Evolutionary conservation across 768 basidiomycete species (phyloP).

Genomic region (Lactarius tabidus): DNA sequence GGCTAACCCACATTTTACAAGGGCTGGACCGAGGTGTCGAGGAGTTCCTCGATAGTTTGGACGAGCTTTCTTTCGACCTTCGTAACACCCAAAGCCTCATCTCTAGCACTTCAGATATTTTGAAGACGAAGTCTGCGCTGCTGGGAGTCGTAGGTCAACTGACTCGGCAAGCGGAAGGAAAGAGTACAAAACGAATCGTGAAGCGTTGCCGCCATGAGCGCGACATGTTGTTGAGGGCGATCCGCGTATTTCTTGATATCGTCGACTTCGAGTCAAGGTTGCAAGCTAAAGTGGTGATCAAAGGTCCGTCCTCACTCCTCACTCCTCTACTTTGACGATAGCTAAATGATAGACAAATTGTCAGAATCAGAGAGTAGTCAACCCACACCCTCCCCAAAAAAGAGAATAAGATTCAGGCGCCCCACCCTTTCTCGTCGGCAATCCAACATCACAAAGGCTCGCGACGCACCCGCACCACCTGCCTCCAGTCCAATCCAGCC

Average conservation of each 20-base stretch:
- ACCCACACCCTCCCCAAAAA: constrained; percentile 8
- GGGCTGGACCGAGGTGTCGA: constrained; percentile 18
- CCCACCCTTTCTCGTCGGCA: constrained; percentile 11
- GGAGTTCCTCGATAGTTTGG: constrained; percentile 13
- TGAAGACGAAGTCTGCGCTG: constrained; percentile 4
- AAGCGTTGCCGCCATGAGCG: constrained; percentile 13
- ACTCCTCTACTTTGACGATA: background rate
- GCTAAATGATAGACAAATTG: background rate
- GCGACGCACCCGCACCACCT: background rate
- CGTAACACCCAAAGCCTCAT: constrained; percentile 13
- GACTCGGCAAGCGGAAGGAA: background rate
- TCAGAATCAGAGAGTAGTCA: background rate
- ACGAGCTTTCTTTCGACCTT: constrained; percentile 6
- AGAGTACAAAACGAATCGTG: background rate
- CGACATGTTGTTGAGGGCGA: constrained; percentile 11
- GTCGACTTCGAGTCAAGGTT: constrained; percentile 13
- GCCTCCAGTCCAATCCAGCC: background rate
- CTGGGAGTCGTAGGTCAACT: constrained; percentile 2
- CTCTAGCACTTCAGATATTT: constrained; percentile 11
- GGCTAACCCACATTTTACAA: constrained; percentile 8
- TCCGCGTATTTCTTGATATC: constrained; percentile 17
- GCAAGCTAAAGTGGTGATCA: constrained; percentile 5
- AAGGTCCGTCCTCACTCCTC: constrained; percentile 3
- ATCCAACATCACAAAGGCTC: background rate
- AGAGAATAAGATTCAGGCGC: constrained; percentile 6